Conservation (phyloP, 345 rosid species). For the Gossypium ekmanianum region DNA sequence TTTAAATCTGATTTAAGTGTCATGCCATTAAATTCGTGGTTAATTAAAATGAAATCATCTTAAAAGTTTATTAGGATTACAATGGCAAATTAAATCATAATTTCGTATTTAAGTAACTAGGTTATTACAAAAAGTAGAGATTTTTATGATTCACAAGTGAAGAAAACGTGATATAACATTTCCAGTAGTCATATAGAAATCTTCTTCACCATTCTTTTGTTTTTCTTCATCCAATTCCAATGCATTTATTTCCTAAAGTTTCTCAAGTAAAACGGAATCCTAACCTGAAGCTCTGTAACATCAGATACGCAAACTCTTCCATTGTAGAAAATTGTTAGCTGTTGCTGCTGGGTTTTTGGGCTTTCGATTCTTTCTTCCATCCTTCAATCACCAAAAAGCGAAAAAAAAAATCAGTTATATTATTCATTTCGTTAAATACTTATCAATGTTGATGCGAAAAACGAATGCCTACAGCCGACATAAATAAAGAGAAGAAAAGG, state of each 20-base stretch:
- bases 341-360: slow-evolving; percentile 23
- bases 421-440: background rate
- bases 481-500: background rate
- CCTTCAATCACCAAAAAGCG: slow-evolving; percentile 11
- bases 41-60: background rate
- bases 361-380: slow-evolving; percentile 18
- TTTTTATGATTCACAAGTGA: too few relatives aligned
- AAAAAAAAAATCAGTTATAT: background rate
- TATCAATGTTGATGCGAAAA: background rate
- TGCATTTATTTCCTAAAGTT: background rate
- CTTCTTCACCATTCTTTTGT: too few relatives aligned
- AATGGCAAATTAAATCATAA: too few relatives aligned
- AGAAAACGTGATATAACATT: background rate
- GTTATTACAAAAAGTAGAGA: background rate
- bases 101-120: too few relatives aligned
- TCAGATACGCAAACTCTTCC: slow-evolving; percentile 43
- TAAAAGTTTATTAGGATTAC: too few relatives aligned
- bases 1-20: too few relatives aligned
- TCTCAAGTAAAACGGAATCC: background rate
- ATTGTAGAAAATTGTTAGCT: slow-evolving; percentile 46
- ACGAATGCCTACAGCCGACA: too few relatives aligned
- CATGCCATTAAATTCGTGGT: background rate
- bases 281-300: slow-evolving; percentile 47
- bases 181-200: too few relatives aligned
- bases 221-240: background rate